A percentile compares a stretch with the other conserved stretches of the same genome.
Evolutionary conservation across 2,329 filamentous ascomycete species (phyloP).

Genomic region (Sclerotinia nivalis): DNA sequence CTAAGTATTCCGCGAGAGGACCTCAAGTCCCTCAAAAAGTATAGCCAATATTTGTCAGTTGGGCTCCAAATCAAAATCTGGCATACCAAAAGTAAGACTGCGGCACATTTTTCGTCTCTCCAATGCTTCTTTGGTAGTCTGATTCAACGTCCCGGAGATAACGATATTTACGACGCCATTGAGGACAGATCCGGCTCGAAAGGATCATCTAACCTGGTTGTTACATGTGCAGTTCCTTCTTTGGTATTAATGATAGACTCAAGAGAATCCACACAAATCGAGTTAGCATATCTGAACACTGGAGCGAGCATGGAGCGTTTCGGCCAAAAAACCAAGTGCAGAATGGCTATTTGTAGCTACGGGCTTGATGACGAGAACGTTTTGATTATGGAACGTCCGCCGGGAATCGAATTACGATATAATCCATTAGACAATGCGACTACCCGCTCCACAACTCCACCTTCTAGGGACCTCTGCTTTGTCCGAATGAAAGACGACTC

Average conservation of each 20-base stretch:
- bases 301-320: neutral
- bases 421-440: accelerated
- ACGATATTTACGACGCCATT: neutral
- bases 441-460: neutral
- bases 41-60: neutral
- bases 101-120: neutral
- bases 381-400: neutral
- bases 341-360: neutral
- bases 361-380: neutral
- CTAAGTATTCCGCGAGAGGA: conserved; percentile 20
- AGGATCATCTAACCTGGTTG: neutral
- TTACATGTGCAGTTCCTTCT: conserved; percentile 12
- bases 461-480: neutral
- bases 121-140: conserved; percentile 17
- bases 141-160: neutral
- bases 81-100: neutral
- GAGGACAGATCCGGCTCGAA: conserved; percentile 5
- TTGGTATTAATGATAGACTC: neutral
- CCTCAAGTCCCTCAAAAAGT: conserved; percentile 6
- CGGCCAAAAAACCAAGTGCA: neutral
- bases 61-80: conserved; percentile 2
- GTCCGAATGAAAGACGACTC: neutral
- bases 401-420: neutral
- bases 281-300: neutral
- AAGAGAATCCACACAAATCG: neutral